Base-by-base conservation (phyloP, 192 early-diverging fungal species). In the Coemansia sp. region DNA sequence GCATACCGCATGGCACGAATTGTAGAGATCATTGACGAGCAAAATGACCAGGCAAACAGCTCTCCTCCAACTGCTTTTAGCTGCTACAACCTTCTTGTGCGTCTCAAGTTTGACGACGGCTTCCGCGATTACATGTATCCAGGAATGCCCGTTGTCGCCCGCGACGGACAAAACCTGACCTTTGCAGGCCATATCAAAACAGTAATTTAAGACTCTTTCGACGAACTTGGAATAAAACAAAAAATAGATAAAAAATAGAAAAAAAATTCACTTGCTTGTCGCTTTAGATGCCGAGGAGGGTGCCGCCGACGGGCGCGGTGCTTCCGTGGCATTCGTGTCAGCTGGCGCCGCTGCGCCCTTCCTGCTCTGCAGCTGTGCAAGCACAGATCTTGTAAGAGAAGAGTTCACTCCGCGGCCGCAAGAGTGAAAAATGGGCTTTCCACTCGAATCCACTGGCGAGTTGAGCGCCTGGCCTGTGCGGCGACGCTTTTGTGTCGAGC, bases 381-480 rank as follows among this genome's bases (percentile, higher is more conserved):
- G 67, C 25, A 82, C 73, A 8, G 79, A 67, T 31, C 79, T 49
- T 1, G 79, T 82, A 29, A 82, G 74, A 38, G 79, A 82, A 1
- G 79, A 82, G 50, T 82, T 69, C 25, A 82, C 79, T 51, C 79
- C 79, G n/a, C 79, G 79, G 29, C 79, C 79, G 48, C 79, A 82
- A 1, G 71, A 33, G 33, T 73, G 66, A 40, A 82, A 82, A 14
- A 82, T 63, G 5, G 79, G 79, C 36, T 67, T 72, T 8, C 79
- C 79, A 3, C 48, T 49, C 34, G 50, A 31, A 48, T 82, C 79
- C 40, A 76, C 30, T 5, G 79, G 79, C 56, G 74, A 64, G 16
- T 45, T 45, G 42, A 45, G 42, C 10, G 10, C 25, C 22, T 29
- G 22, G 28, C 51, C 51, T 5, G 51, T 52, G 22, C 28, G 18